These are phyloP conservation scores for Alternaria arbusti DNA, from an alignment of 2,329 filamentous ascomycete species.

Conservation along the genomic window DNA sequence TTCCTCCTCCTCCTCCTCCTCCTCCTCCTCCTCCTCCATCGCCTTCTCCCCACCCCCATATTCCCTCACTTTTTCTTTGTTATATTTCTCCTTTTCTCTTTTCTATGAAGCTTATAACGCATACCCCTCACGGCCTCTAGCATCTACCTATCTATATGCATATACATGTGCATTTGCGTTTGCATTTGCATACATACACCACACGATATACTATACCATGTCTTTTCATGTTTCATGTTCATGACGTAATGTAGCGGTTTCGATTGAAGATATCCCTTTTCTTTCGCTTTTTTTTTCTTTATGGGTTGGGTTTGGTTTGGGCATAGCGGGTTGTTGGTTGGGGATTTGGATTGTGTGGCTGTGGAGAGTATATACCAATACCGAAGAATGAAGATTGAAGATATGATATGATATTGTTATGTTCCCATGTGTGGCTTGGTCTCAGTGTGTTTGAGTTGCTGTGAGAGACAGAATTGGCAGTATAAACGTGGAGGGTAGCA, in stretches of 20 bases:
- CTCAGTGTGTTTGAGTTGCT: neutral
- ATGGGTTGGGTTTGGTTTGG: neutral
- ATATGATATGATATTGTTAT: neutral
- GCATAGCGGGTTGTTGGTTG: neutral
- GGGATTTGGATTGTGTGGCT: neutral
- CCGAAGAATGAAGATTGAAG: neutral
- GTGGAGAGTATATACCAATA: neutral
- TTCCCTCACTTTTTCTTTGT: neutral
- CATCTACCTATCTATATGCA: neutral
- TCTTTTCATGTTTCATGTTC: neutral
- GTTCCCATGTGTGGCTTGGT: fast-evolving
- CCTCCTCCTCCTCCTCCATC: neutral
- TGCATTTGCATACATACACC: neutral
- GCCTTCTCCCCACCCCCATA: neutral
- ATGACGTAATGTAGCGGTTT: slow-evolving; percentile 6
- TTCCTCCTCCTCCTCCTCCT: no score
- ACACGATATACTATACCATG: neutral
- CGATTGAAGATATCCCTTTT: neutral
- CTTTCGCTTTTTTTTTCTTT: neutral
- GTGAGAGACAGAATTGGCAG: neutral
- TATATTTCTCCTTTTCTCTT: neutral
- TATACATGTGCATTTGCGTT: neutral
- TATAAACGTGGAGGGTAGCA: neutral
- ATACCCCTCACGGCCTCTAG: neutral
- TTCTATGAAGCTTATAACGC: neutral